A percentile compares a stretch with the other conserved stretches of the same genome.
Evolutionary conservation across 495 filamentous ascomycete genomes (phyloP).

Genomic region (Hypomontagnella submonticulosa): DNA sequence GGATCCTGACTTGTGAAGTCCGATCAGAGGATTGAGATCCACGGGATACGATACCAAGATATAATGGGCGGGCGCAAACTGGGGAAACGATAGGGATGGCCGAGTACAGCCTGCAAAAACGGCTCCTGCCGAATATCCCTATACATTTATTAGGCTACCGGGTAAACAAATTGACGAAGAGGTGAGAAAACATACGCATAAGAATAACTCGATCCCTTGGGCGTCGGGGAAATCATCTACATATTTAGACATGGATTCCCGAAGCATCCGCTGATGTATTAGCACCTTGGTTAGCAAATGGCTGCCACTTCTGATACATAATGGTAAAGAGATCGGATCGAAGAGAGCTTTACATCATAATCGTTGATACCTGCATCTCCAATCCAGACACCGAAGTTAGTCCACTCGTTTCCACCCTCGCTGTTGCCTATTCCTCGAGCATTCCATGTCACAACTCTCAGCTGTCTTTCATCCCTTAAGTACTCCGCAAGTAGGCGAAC

Average conservation of each 20-base stretch:
- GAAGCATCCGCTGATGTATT: constrained; percentile 33
- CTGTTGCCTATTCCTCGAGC: constrained; percentile 73
- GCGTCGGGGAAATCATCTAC: constrained; percentile 28
- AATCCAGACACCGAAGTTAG: constrained; percentile 58
- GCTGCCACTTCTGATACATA: background rate
- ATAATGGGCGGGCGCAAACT: constrained; percentile 35
- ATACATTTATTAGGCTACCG: background rate
- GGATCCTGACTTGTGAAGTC: constrained; percentile 28
- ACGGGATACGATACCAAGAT: constrained; percentile 41
- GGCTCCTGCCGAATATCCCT: constrained; percentile 43
- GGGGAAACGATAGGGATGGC: constrained; percentile 15
- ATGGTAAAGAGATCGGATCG: background rate
- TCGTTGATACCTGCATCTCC: constrained; percentile 33
- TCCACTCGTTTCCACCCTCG: constrained; percentile 75
- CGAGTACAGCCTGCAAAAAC: constrained; percentile 40
- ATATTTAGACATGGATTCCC: constrained; percentile 35
- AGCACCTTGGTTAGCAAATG: background rate
- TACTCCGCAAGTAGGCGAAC: constrained; percentile 42
- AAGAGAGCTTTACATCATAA: constrained; percentile 28
- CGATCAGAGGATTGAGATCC: constrained; percentile 36
- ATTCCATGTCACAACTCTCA: constrained; percentile 81
- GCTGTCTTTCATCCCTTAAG: constrained; percentile 30
- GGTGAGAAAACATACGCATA: constrained; percentile 32
- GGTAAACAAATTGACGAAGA: background rate
- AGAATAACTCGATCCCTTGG: constrained; percentile 21